Conservation (phyloP, 2,329 filamentous ascomycete species). For the Coniochaeta ligniaria region DNA sequence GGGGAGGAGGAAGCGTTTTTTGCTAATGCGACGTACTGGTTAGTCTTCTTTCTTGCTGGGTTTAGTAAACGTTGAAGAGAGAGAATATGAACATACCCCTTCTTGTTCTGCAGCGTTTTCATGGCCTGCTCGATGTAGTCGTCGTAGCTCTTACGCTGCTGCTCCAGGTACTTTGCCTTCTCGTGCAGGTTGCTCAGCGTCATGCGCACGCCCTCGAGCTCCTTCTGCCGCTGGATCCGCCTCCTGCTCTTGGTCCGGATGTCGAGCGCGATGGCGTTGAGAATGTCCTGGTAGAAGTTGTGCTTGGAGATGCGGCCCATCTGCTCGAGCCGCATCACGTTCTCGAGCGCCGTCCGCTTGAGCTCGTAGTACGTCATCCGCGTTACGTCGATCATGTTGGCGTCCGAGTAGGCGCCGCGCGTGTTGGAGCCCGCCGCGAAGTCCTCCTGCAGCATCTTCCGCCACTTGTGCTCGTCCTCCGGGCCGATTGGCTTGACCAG, state of each 20-base stretch:
- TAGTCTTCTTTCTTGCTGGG: too few species aligned
- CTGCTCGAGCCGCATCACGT: slow-evolving; percentile 83
- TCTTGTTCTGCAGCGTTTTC: slow-evolving; percentile 93
- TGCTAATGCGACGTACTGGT: too few species aligned
- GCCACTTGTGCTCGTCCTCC: slow-evolving; percentile 89
- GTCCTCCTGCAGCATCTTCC: slow-evolving; percentile 73
- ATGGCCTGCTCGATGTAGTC: slow-evolving; percentile 99
- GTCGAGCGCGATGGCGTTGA: slow-evolving; percentile 93
- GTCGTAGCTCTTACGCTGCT: slow-evolving; percentile 95
- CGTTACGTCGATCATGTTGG: slow-evolving; percentile 82
- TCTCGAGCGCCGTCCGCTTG: slow-evolving; percentile 88
- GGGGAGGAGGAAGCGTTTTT: slow-evolving; percentile 88
- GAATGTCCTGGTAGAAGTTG: slow-evolving; percentile 95
- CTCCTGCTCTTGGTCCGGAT: slow-evolving; percentile 96
- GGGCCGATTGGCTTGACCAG: slow-evolving; percentile 80
- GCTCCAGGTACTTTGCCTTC: slow-evolving; percentile 87
- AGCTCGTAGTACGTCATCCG: slow-evolving; percentile 85
- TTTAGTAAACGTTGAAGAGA: too few species aligned
- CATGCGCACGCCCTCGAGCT: slow-evolving; percentile 75
- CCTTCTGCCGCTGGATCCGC: slow-evolving; percentile 82
- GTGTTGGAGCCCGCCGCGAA: slow-evolving; percentile 61
- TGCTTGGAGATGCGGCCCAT: slow-evolving; percentile 80
- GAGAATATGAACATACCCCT: slow-evolving; percentile 52
- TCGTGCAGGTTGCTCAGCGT: slow-evolving; percentile 71
- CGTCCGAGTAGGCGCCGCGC: slow-evolving; percentile 82